A percentile compares a stretch with the other conserved stretches of the same genome.
These are phyloP conservation scores for Epipyxis sp. DNA, from an alignment of 108 stramenopile genomes.

Conservation along the genomic window DNA sequence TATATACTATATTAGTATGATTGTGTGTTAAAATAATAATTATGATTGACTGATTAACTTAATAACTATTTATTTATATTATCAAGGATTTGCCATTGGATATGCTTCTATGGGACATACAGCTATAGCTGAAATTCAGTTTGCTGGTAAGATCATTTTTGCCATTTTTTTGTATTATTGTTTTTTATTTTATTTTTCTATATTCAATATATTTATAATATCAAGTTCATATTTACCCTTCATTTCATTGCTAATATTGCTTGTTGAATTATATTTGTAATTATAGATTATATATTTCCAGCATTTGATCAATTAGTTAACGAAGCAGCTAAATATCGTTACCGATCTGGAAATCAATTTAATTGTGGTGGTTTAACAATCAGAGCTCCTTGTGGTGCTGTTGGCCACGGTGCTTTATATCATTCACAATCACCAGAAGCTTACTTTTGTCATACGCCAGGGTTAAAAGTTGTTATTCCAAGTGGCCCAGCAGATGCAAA, in stretches of 20 bases:
- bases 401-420: slow-evolving; percentile 80
- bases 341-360: slow-evolving; percentile 89
- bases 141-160: slow-evolving; percentile 59
- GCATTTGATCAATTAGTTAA: slow-evolving; percentile 97
- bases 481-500: slow-evolving; percentile 83
- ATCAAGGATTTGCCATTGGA: slow-evolving; percentile 81
- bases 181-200: too few relatives aligned
- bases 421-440: slow-evolving; percentile 94
- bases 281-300: slow-evolving; percentile 69
- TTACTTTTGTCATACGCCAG: slow-evolving; percentile 88
- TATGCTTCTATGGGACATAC: slow-evolving; percentile 89
- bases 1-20: too few relatives aligned
- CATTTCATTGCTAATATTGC: too few relatives aligned
- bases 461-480: slow-evolving; percentile 86
- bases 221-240: too few relatives aligned
- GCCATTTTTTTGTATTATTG: not conserved
- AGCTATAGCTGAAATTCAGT: slow-evolving; percentile 95
- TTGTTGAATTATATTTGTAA: slow-evolving; percentile 47
- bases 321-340: slow-evolving; percentile 93
- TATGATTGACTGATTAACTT: too few relatives aligned
- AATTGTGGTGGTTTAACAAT: slow-evolving; percentile 88
- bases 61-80: slow-evolving; percentile 18
- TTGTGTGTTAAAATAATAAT: too few relatives aligned
- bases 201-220: too few relatives aligned
- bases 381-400: slow-evolving; percentile 87